These are phyloP conservation scores for Coprinopsis sp. DNA, from an alignment of 768 basidiomycete species.

Conservation along the genomic window DNA sequence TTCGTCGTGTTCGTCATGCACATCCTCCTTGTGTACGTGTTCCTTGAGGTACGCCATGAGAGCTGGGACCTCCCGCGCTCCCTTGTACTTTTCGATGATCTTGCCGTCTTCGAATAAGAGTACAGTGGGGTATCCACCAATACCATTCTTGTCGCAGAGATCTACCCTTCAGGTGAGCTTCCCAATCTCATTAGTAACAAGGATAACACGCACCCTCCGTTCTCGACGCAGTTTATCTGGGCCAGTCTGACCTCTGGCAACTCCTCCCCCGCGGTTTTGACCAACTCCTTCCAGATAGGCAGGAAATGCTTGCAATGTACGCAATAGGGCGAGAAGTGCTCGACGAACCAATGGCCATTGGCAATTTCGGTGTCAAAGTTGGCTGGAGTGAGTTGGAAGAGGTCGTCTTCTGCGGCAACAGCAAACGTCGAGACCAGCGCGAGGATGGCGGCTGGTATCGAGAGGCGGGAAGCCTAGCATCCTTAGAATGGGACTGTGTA, in stretches of 20 bases:
- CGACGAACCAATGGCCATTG: slow-evolving; percentile 74
- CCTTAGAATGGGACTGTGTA: too few relatives aligned
- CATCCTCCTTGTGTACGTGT: slow-evolving; percentile 24
- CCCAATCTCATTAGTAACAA: too few relatives aligned
- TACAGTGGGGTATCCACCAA: slow-evolving; percentile 74
- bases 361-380: slow-evolving; percentile 51
- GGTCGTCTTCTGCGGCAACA: slow-evolving; percentile 32
- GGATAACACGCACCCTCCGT: slow-evolving; percentile 21
- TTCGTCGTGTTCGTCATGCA: not conserved
- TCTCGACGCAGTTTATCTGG: slow-evolving; percentile 35
- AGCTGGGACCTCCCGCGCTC: slow-evolving; percentile 47
- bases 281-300: slow-evolving; percentile 77
- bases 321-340: slow-evolving; percentile 88
- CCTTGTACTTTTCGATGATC: slow-evolving; percentile 51
- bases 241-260: slow-evolving; percentile 59
- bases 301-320: slow-evolving; percentile 74
- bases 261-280: slow-evolving; percentile 44
- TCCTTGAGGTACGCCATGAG: slow-evolving; percentile 53
- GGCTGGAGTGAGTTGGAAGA: slow-evolving; percentile 51
- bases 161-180: too few relatives aligned
- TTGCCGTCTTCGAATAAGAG: slow-evolving; percentile 68
- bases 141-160: slow-evolving; percentile 64
- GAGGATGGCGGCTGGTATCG: too few relatives aligned
- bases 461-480: too few relatives aligned
- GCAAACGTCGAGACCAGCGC: slow-evolving; percentile 1